Evolutionary conservation across 2,329 filamentous ascomycete genomes (phyloP), one percentile per base, ranked within the genome.

Genomic region (Pestalotiopsis sp.): DNA sequence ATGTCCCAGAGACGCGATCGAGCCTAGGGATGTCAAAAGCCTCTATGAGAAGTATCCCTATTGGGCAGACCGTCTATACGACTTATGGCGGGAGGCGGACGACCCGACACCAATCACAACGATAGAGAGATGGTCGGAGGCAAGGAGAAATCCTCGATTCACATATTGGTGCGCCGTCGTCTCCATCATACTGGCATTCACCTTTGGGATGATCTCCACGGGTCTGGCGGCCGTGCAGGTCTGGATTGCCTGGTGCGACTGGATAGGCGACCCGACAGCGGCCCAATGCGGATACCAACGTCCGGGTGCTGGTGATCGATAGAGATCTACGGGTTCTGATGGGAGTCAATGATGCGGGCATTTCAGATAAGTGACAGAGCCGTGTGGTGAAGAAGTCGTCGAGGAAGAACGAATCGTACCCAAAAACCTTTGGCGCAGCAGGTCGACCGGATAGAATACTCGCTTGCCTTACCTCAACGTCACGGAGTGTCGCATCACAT

Each of bases 31-130:
- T 14, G 59, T 69, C 17, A 52, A 56, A 4, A 45, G 31, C 11
- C 17, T 69, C 7, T 69, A 69, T 31, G 57, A 69, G 0, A 69
- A 58, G 12, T 66, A 67, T 1, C 58, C 68, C 7, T 69, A 67
- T 13, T 67, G 64, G 68, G 68, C 64, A 20, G 68, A 69, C 25
- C 59, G 68, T 20, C 14, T 60, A 38, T 69, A 69, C 9, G 68
- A 64, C 13, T 58, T 63, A 7, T 67, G 66, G 66, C 39, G 52
- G 20, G 69, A 69, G 23, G 69, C 69, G 1, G 69, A 70, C 17
- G 64, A 70, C 38, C 67, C 67, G 12, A 69, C 64, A 4, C 67
- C 69, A 7, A 69, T 63, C 17, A 69, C 67, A 6, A 49, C 57
- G 3, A 64, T 67, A 12, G 65, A 61, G 39, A 64, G 61, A n/a